Conservation (phyloP, 1,284 basidiomycete genomes). For the Heliocybe sulcata region DNA sequence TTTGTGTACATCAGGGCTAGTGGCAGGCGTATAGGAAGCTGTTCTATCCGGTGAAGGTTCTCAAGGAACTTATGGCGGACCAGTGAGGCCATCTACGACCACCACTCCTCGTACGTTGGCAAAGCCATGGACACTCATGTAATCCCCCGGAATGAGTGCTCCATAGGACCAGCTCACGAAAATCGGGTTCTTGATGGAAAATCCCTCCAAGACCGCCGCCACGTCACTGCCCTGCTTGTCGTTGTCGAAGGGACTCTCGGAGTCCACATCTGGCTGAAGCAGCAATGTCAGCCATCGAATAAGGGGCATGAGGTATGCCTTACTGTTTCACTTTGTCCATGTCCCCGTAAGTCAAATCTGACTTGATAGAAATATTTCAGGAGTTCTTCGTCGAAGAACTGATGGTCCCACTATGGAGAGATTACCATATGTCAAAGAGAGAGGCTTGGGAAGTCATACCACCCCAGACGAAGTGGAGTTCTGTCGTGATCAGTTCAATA, state of each 20-base stretch:
- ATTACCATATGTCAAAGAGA: neutral
- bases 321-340: neutral
- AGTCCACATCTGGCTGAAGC: neutral
- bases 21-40: neutral
- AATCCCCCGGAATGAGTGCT: neutral
- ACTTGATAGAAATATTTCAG: neutral
- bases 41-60: neutral
- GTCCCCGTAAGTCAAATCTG: neutral
- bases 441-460: neutral
- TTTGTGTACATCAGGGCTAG: neutral
- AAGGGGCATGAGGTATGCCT: neutral
- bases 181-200: neutral
- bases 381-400: neutral
- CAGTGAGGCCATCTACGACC: neutral
- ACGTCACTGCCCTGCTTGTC: neutral
- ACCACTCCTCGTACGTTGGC: neutral
- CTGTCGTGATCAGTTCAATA: neutral
- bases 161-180: neutral
- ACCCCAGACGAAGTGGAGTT: neutral
- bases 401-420: neutral
- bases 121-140: neutral
- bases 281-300: neutral
- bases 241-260: neutral
- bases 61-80: neutral
- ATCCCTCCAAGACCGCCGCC: neutral